Evolutionary conservation across 148 eudicot species (phyloP).

Genomic region (Suaeda aralocaspica): DNA sequence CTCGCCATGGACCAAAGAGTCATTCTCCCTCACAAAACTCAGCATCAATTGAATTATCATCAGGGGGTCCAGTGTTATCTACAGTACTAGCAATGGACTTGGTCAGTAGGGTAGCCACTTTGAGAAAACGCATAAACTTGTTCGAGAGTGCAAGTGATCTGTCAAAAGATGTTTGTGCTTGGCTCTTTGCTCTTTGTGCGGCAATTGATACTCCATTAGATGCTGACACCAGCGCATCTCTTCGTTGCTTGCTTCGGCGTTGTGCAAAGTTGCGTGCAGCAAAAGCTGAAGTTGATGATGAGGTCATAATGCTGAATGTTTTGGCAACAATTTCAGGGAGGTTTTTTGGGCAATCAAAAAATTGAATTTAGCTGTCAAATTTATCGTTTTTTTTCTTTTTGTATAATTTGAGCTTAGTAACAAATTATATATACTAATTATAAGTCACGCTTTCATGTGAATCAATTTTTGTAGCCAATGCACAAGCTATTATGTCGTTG

Average conservation of each 20-base stretch:
- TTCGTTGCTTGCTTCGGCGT: slow-evolving; percentile 70
- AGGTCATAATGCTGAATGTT: slow-evolving; percentile 71
- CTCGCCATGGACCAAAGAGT: slow-evolving; percentile 11
- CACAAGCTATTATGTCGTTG: too few species aligned
- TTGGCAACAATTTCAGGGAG: slow-evolving; percentile 65
- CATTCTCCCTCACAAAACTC: slow-evolving; percentile 5
- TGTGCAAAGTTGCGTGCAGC: slow-evolving; percentile 65
- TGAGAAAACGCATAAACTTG: slow-evolving; percentile 50
- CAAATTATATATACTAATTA: too few species aligned
- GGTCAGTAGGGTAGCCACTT: slow-evolving; percentile 48
- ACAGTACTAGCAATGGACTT: slow-evolving; percentile 56
- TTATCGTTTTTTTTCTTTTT: too few species aligned
- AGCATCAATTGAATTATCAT: slow-evolving; percentile 16
- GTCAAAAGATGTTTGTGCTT: slow-evolving; percentile 48
- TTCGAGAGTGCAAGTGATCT: slow-evolving; percentile 37
- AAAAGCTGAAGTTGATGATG: slow-evolving; percentile 66
- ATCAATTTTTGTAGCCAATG: too few species aligned
- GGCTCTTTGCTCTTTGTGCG: slow-evolving; percentile 86
- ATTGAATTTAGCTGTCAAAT: neutral
- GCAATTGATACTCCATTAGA: slow-evolving; percentile 69
- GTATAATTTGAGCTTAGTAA: too few species aligned
- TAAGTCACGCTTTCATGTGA: too few species aligned
- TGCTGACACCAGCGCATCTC: slow-evolving; percentile 74
- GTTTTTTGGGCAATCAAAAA: slow-evolving; percentile 70
- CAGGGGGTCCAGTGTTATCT: slow-evolving; percentile 50